phyloP scores from a whole-genome alignment of 1,139 yeast species.

The Hemisphaericaspora lyxosophila region DNA sequence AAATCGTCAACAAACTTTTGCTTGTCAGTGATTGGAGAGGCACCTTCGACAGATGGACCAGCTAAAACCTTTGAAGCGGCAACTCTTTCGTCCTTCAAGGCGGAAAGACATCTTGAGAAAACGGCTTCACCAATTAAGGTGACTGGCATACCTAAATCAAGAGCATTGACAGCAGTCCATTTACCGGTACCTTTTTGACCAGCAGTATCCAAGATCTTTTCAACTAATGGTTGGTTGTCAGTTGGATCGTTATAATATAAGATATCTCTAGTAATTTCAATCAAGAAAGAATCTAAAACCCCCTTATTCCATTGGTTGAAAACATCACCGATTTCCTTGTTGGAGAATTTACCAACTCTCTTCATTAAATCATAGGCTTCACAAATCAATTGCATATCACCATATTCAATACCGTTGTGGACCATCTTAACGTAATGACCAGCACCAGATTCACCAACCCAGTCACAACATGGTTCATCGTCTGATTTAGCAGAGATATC shows the following conservation, averaged over 20 bases:
- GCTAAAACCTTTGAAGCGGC: conserved; percentile 74
- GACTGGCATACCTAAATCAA: conserved; percentile 98
- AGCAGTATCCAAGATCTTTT: conserved; percentile 94
- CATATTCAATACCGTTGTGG: conserved; percentile 99
- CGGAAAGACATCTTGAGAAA: conserved; percentile 92
- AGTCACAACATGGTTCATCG: conserved; percentile 99
- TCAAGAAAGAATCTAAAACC: conserved; percentile 93
- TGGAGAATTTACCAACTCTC: conserved; percentile 87
- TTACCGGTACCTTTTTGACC: conserved; percentile 99
- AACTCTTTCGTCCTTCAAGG: conserved; percentile 86
- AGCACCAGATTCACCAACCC: conserved; percentile 99
- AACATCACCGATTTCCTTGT: conserved; percentile 92
- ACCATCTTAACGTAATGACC: conserved; percentile 99
- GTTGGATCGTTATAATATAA: conserved; percentile 80
- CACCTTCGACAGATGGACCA: conserved; percentile 69
- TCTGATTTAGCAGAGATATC: conserved; percentile 93
- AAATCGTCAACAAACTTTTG: conserved; percentile 80
- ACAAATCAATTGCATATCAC: conserved; percentile 99
- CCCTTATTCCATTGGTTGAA: conserved; percentile 95
- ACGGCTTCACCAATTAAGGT: conserved; percentile 99
- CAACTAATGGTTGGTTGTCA: conserved; percentile 90
- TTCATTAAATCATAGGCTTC: conserved; percentile 97
- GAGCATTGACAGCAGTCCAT: conserved; percentile 98
- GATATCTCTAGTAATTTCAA: conserved; percentile 96
- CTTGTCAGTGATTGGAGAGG: conserved; percentile 65